Percentiles rank a stretch among this genome's conserved stretches.
These are phyloP conservation scores for Fusarium verticillioides DNA, from an alignment of 2,329 filamentous ascomycete genomes.

Conservation along the genomic window DNA sequence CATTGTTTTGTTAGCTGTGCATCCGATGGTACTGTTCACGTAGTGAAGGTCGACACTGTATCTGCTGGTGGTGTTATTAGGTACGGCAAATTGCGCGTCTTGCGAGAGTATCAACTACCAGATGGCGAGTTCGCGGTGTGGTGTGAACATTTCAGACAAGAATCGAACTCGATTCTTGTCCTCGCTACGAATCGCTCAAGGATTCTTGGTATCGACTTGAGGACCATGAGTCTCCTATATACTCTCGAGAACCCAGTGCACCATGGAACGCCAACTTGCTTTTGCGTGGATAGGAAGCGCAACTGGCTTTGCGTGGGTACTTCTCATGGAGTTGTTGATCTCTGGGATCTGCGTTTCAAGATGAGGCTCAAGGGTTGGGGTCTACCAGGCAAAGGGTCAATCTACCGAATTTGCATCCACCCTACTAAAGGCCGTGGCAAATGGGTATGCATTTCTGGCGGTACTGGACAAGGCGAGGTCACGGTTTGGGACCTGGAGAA, in stretches of 20 bases:
- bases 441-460: slow-evolving; percentile 90
- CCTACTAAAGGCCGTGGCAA: slow-evolving; percentile 81
- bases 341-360: slow-evolving; percentile 97
- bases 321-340: slow-evolving; percentile 88
- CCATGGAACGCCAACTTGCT: slow-evolving; percentile 91
- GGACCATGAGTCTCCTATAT: slow-evolving; percentile 86
- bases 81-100: slow-evolving; percentile 80
- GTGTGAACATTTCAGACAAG: slow-evolving; percentile 90
- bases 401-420: slow-evolving; percentile 83
- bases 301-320: slow-evolving; percentile 95
- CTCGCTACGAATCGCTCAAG: slow-evolving; percentile 88
- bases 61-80: slow-evolving; percentile 65
- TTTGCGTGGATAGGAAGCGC: slow-evolving; percentile 85
- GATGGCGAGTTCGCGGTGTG: slow-evolving; percentile 83
- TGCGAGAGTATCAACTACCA: slow-evolving; percentile 84
- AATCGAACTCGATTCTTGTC: slow-evolving; percentile 83
- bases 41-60: slow-evolving; percentile 79
- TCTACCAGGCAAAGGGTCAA: slow-evolving; percentile 80
- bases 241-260: slow-evolving; percentile 87
- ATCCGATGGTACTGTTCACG: slow-evolving; percentile 88
- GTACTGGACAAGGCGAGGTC: slow-evolving; percentile 87
- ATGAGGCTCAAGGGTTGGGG: slow-evolving; percentile 90
- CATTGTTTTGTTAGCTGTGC: slow-evolving; percentile 94
- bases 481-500: slow-evolving; percentile 97
- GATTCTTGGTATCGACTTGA: slow-evolving; percentile 84